Conservation (phyloP, 345 rosid species). For the Camelina neglecta region DNA sequence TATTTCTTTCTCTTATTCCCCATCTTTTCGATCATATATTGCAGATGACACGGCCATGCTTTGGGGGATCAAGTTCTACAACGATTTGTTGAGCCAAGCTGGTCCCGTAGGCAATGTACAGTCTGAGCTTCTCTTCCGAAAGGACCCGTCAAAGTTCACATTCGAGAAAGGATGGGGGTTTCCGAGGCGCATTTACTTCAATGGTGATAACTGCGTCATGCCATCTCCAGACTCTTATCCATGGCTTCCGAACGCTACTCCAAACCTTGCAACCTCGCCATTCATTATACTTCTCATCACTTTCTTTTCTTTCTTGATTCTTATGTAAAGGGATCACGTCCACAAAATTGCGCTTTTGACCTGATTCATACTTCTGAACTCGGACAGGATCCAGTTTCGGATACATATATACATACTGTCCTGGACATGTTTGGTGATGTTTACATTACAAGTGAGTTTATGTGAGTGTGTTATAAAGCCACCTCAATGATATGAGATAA, state of each 20-base stretch:
- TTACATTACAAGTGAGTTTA: constrained; percentile 13
- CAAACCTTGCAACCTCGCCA: constrained; percentile 38
- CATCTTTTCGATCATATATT: not conserved
- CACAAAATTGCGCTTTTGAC: not conserved
- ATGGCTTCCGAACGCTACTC: constrained; percentile 72
- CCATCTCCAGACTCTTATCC: constrained; percentile 88
- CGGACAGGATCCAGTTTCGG: not conserved
- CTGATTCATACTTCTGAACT: constrained; percentile 5
- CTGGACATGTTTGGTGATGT: constrained; percentile 2
- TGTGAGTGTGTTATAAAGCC: constrained; percentile 17
- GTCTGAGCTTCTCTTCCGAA: constrained; percentile 80
- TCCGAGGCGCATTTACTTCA: constrained; percentile 87
- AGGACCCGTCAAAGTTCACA: constrained; percentile 66
- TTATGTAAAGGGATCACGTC: constrained; percentile 42
- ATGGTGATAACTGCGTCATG: constrained; percentile 89
- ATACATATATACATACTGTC: not conserved
- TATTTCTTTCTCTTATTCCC: not conserved
- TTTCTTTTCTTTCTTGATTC: constrained; percentile 49
- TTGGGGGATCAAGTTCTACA: constrained; percentile 79
- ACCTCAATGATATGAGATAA: no score
- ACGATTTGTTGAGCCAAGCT: constrained; percentile 79
- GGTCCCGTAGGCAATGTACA: constrained; percentile 84
- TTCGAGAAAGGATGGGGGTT: constrained; percentile 91
- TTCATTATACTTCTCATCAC: constrained; percentile 37
- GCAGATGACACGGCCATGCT: constrained; percentile 89